These are phyloP conservation scores for Peribolospora baueri DNA, from an alignment of 768 basidiomycete species.

Conservation along the genomic window DNA sequence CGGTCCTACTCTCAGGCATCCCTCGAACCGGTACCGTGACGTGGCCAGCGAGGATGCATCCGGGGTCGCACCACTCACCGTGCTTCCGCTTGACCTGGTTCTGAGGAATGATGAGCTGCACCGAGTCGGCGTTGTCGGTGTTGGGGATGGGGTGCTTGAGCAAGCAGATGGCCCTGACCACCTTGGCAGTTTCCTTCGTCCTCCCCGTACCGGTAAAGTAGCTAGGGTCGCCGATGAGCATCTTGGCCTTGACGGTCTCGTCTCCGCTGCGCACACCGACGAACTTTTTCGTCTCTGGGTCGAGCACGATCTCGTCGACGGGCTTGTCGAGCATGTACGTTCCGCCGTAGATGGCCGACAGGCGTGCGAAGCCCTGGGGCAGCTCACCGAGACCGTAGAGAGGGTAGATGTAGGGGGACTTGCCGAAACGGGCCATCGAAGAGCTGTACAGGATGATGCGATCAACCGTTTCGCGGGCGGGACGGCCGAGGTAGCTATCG, in stretches of 20 bases:
- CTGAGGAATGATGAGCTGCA: constrained; percentile 95
- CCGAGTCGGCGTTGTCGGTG: constrained; percentile 81
- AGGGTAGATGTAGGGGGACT: constrained; percentile 98
- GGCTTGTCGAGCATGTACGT: constrained; percentile 99
- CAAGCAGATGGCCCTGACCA: constrained; percentile 88
- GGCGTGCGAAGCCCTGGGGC: constrained; percentile 91
- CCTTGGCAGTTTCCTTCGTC: constrained; percentile 44
- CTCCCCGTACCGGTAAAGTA: constrained; percentile 58
- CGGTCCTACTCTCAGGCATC: too few relatives aligned
- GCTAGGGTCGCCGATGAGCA: constrained; percentile 91
- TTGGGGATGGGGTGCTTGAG: constrained; percentile 95
- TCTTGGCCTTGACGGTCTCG: constrained; percentile 89
- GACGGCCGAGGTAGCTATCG: constrained; percentile 67
- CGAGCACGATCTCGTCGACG: constrained; percentile 72
- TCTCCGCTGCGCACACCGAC: constrained; percentile 67
- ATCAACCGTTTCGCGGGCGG: constrained; percentile 71
- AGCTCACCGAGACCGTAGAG: constrained; percentile 96
- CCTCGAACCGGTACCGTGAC: too few relatives aligned
- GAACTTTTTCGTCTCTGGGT: constrained; percentile 52
- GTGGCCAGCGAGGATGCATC: not conserved
- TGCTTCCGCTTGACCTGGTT: constrained; percentile 85
- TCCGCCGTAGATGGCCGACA: constrained; percentile 94
- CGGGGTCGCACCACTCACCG: constrained; percentile 29
- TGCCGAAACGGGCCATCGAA: constrained; percentile 97
- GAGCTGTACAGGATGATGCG: constrained; percentile 92